Base-by-base conservation (phyloP, 2,329 filamentous ascomycete species). In the Alternaria solani region DNA sequence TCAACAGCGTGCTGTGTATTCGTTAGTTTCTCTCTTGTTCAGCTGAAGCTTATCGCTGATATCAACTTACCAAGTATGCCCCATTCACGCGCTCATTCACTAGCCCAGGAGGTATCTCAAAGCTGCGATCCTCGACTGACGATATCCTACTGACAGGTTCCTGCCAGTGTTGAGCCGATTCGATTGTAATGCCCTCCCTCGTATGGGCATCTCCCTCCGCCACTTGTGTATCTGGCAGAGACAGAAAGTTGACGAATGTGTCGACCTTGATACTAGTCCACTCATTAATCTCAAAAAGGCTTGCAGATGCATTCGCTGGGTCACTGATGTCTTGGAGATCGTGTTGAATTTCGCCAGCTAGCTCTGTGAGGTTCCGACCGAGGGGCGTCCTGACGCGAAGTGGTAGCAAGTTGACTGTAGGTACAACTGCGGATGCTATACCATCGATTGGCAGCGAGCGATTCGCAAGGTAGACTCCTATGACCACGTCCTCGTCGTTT, bases 401-500 rank as follows among this genome's bases (percentile, higher is more conserved):
- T 0, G 93, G 93, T 2, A 96, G 84, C 4, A 97, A 83, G 66
- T 91, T 94, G 20, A 97, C 83, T 0, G 92, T 95, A 0, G 94
- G 93, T 32, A 87, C 89, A 0, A 84, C 67, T 2, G 86, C 79
- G 0, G 81, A 73, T 2, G 86, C 80, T 1, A 88, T 74, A 3
- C 83, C 80, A 3, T 84, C 79, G 8, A 84, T 77, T 23, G 81
- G 80, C 11, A 85, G 81, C 0, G 85, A 84, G 52, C 93, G 86
- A 74, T 96, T 96, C 42, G 93, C 91, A 8, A 96, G 85, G 75
- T 97, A 97, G 23, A 97, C 78, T 2, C 93, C 94, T 51, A 97
- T 84, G 0, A 92, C 79, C 2, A 91, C 77, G 39, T 86, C 81
- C 6, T 71, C 38, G 6, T 54, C 59, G 5, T 54, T 23, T 1